Evolutionary conservation across 305 asterid species (phyloP), one percentile per base, ranked within the genome.

Genomic region (Lippia alba): DNA sequence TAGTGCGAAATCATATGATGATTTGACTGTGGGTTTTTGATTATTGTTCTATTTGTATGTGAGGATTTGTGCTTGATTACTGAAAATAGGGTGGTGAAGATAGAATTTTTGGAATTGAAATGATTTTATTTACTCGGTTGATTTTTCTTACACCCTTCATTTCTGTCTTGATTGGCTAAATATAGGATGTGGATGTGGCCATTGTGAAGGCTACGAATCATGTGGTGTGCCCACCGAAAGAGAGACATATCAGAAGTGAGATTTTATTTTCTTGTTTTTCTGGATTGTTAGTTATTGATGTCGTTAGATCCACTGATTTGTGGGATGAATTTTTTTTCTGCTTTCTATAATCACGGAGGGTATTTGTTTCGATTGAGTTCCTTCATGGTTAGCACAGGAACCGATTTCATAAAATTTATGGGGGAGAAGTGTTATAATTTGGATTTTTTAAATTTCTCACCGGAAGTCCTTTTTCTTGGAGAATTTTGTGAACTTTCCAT

Each of bases 131-230:
- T 46, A 40, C n/a, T 53, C 17, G 58, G 69, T 32, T 67, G 33
- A 19, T 51, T 14, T 55, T 73, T 50, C 9, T 39, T 67, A n/a
- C n/a, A n/a, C n/a, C 61, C 40, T 74, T 14, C 20, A 74, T 48
- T 11, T 16, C 63, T 64, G 5, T 56, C 46, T 69, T 49, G 32
- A 30, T 32, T 16, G 56, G 41, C 79, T 79, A 57, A 73, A 83
- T 55, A 65, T 86, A 94, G 99, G 95, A 91, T 81, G 85, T 94
- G 82, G 99, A 94, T 87, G 97, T 91, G 87, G 99, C 97, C 79
- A 86, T 91, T 82, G 97, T 94, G 64, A 94, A 94, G 89, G 97
- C 99, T 64, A 94, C 99, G 4, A 94, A 94, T 87, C 99, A 94
- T 82, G 97, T 89, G 60, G 99, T 89, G 85, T 72, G 82, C 56